Percentiles rank a stretch among this genome's conserved stretches.
Evolutionary conservation across 768 basidiomycete species (phyloP).

Genomic region (Pseudohyphozyma bogoriensis): DNA sequence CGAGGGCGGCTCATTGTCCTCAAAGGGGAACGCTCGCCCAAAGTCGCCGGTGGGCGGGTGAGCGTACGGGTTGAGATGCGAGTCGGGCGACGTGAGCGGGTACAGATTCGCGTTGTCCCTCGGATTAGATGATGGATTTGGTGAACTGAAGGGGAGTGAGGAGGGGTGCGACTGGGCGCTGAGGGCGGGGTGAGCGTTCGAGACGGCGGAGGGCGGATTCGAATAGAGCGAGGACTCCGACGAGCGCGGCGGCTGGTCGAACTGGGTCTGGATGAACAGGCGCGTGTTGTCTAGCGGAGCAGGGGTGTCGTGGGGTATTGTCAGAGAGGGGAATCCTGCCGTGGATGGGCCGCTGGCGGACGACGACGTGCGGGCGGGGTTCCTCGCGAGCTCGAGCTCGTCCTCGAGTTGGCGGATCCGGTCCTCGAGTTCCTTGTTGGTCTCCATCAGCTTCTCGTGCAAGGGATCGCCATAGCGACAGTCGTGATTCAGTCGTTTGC

Average conservation of each 20-base stretch:
- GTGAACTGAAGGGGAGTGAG: too few species aligned
- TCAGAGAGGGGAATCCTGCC: neutral
- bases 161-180: neutral
- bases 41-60: too few species aligned
- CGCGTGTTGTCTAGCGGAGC: neutral
- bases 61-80: too few species aligned
- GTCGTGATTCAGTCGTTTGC: slow-evolving; percentile 20
- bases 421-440: slow-evolving; percentile 10
- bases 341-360: neutral
- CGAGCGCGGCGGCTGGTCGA: neutral
- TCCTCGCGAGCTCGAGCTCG: slow-evolving; percentile 12
- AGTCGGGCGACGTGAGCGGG: too few species aligned
- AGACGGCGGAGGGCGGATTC: neutral
- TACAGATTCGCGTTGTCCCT: too few species aligned
- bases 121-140: too few species aligned
- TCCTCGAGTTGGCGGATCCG: slow-evolving; percentile 20
- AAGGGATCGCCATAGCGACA: slow-evolving; percentile 24
- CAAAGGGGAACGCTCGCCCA: too few species aligned
- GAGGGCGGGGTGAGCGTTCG: too few species aligned
- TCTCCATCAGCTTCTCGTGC: slow-evolving; percentile 7
- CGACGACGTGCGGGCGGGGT: neutral
- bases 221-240: neutral
- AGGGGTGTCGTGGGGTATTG: neutral
- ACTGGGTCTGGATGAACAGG: neutral
- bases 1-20: neutral